Evolutionary conservation across 495 filamentous ascomycete genomes (phyloP).

Genomic region (Penicillium verhagenii): DNA sequence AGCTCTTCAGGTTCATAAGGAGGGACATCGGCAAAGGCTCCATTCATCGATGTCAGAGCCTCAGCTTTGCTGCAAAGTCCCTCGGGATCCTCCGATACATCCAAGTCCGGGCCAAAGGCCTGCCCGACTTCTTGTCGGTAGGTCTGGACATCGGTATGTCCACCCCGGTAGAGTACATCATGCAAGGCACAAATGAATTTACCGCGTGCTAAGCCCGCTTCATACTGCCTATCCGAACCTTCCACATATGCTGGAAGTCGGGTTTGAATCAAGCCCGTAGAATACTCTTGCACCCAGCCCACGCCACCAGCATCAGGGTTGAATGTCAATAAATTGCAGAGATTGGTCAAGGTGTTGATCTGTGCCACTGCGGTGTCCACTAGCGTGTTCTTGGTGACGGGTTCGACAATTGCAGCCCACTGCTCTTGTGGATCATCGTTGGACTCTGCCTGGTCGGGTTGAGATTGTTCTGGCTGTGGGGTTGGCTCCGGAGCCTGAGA

Average conservation of each 20-base stretch:
- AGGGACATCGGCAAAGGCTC: constrained; percentile 37
- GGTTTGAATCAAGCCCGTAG: constrained; percentile 41
- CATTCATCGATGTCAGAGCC: constrained; percentile 54
- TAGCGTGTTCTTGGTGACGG: constrained; percentile 59
- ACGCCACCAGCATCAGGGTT: constrained; percentile 38
- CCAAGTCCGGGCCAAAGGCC: constrained; percentile 41
- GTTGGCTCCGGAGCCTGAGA: constrained; percentile 15
- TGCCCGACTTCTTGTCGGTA: constrained; percentile 50
- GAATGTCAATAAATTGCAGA: constrained; percentile 54
- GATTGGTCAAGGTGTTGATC: constrained; percentile 53
- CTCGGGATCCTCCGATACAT: constrained; percentile 45
- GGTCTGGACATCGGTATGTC: constrained; percentile 42
- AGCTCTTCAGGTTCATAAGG: constrained; percentile 27
- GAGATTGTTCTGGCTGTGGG: not conserved
- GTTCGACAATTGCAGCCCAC: constrained; percentile 61
- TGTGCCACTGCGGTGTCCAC: constrained; percentile 65
- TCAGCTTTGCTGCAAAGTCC: constrained; percentile 59
- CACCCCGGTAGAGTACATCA: constrained; percentile 55
- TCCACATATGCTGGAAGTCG: constrained; percentile 49
- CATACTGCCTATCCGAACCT: constrained; percentile 45
- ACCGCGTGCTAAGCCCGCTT: constrained; percentile 52
- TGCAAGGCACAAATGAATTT: constrained; percentile 53
- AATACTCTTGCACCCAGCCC: constrained; percentile 56
- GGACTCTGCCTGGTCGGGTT: constrained; percentile 14
- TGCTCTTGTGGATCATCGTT: constrained; percentile 48